Base-by-base conservation (phyloP, 2,329 filamentous ascomycete genomes). In the Botryotinia globosa region DNA sequence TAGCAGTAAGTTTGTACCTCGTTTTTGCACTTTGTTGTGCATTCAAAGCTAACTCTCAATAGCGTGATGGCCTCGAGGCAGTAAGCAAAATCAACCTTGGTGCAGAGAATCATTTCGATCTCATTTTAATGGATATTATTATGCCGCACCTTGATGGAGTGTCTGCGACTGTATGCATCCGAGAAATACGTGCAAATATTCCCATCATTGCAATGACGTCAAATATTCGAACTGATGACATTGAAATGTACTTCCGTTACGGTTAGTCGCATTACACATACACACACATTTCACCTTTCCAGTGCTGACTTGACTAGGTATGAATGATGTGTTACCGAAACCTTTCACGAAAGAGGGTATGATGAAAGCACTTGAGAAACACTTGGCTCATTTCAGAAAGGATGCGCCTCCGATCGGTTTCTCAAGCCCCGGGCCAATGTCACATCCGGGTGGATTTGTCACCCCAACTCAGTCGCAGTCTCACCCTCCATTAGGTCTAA, bases 181-280 rank as follows among this genome's bases (percentile, higher is more conserved):
- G 95, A 70, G 93, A 97, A 80, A 93, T 95, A 75, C 90, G 94
- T 75, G 89, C 90, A 54, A 89, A 90, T 9, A 90, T 92, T 32
- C 96, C 96, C 0, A 97, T 99, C 78, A 93, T 99, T 73, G 96
- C 96, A 64, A 98, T 99, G 96, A 99, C 96, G 4, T 98, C 95
- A 5, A 99, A 98, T 80, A 98, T 99, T 76, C 89, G 96, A 76
- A 94, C 94, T 74, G 95, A 98, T 79, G 96, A 99, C 81, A 97
- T 98, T 74, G 93, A 95, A 71, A 94, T 97, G 84, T 99, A 99
- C 81, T 98, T 98, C 84, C 91, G 95, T 79, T 94, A 97, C 83
- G 96, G 94, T 96, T 87, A 85, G 91, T 82, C 37, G 62, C 39
- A 5, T 25, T 16, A 54, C 58, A n/a, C 76, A 73, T 73, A 54